These are phyloP conservation scores for Fusarium sororula DNA, from an alignment of 2,329 filamentous ascomycete genomes.

Conservation along the genomic window DNA sequence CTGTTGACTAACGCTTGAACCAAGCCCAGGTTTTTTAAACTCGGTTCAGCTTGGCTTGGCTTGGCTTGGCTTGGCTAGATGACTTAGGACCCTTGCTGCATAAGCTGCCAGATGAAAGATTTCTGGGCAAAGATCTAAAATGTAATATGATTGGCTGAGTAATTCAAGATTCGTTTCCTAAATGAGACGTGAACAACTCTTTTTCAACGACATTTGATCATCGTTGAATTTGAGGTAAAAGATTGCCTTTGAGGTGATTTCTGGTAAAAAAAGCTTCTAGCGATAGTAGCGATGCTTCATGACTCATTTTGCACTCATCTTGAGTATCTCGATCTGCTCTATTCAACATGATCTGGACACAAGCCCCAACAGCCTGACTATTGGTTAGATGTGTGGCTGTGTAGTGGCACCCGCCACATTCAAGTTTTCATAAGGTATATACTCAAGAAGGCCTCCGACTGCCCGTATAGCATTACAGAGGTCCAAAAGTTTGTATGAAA, in stretches of 20 bases:
- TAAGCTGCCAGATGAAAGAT: slow-evolving; percentile 14
- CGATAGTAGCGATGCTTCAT: not conserved
- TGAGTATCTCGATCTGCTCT: not conserved
- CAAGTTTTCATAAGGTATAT: not conserved
- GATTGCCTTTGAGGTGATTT: not conserved
- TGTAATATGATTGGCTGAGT: slow-evolving; percentile 20
- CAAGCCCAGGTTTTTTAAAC: not conserved
- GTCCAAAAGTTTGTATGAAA: not conserved
- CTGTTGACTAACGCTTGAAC: not conserved
- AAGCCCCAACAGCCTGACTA: not conserved
- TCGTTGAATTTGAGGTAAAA: not conserved
- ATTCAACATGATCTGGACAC: not conserved
- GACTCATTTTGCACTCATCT: not conserved
- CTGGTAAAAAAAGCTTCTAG: not conserved
- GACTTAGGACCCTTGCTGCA: slow-evolving; percentile 25
- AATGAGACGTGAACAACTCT: slow-evolving; percentile 20
- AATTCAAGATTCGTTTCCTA: slow-evolving; percentile 14
- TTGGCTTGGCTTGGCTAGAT: slow-evolving; percentile 16
- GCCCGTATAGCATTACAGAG: not conserved
- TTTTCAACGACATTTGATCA: slow-evolving; percentile 24
- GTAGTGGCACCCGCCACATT: not conserved
- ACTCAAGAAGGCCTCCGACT: slow-evolving; percentile 14
- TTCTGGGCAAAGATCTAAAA: not conserved
- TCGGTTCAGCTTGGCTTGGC: not conserved
- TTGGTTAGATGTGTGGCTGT: slow-evolving; percentile 3